phyloP scores from a whole-genome alignment of 2,329 filamentous ascomycete species.

The Lasiodiplodia gonubiensis region DNA sequence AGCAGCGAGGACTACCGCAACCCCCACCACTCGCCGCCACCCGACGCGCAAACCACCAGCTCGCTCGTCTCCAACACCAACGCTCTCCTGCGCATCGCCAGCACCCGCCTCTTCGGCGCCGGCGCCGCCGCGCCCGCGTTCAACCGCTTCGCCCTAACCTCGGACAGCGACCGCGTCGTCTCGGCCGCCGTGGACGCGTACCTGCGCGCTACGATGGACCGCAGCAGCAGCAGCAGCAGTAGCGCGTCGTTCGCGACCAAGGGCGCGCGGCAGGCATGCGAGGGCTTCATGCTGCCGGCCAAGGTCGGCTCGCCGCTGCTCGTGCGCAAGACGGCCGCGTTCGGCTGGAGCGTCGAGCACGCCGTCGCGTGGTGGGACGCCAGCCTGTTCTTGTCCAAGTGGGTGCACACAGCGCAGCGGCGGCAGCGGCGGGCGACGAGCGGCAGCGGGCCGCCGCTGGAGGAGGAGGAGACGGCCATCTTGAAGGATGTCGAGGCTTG shows the following conservation, averaged over 20 bases:
- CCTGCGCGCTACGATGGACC: slow-evolving; percentile 34
- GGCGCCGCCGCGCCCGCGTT: slow-evolving; percentile 36
- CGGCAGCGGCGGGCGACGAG: background rate
- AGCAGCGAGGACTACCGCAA: background rate
- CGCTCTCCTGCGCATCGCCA: slow-evolving; percentile 42
- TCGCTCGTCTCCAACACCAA: slow-evolving; percentile 45
- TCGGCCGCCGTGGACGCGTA: slow-evolving; percentile 35
- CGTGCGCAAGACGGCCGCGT: slow-evolving; percentile 41
- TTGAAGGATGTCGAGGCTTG: slow-evolving; percentile 35
- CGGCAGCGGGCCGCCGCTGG: too few relatives aligned
- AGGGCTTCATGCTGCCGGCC: slow-evolving; percentile 38
- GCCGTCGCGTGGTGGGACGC: slow-evolving; percentile 43
- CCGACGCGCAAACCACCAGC: background rate
- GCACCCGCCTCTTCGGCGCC: slow-evolving; percentile 39
- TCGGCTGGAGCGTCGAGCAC: slow-evolving; percentile 44
- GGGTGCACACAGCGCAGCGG: slow-evolving; percentile 37
- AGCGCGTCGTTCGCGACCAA: slow-evolving; percentile 35
- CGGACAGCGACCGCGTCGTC: slow-evolving; percentile 37
- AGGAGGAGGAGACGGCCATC: slow-evolving; percentile 36
- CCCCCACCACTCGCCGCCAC: background rate
- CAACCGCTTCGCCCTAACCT: slow-evolving; percentile 39
- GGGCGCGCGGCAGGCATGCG: slow-evolving; percentile 38
- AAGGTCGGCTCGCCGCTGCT: slow-evolving; percentile 37
- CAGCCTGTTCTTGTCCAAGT: slow-evolving; percentile 43
- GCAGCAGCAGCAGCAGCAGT: slow-evolving; percentile 17